These are phyloP conservation scores for Cordyceps farinosa DNA, from an alignment of 2,329 filamentous ascomycete species.

Conservation along the genomic window DNA sequence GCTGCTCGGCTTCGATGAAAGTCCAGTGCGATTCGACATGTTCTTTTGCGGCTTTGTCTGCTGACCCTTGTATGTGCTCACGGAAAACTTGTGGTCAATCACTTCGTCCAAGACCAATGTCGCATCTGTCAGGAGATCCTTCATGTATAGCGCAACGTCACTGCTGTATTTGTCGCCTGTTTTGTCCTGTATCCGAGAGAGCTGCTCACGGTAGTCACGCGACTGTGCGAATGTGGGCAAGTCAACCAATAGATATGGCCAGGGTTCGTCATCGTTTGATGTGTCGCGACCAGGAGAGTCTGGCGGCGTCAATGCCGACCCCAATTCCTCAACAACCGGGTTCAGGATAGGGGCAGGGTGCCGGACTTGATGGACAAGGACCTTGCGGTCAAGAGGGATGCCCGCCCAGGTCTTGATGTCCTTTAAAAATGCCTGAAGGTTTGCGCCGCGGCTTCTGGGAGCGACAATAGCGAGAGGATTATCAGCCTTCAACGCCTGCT, in stretches of 20 bases:
- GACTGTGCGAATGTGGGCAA: conserved; percentile 51
- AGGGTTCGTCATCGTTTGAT: conserved; percentile 32
- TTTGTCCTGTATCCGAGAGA: conserved; percentile 50
- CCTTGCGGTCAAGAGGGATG: conserved; percentile 67
- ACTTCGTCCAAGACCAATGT: conserved; percentile 82
- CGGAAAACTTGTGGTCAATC: conserved; percentile 54
- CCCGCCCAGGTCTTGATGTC: conserved; percentile 65
- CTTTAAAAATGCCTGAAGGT: conserved; percentile 71
- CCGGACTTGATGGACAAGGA: conserved; percentile 68
- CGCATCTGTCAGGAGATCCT: conserved; percentile 68
- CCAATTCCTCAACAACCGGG: conserved; percentile 32
- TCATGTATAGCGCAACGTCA: conserved; percentile 58
- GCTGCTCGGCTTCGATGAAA: conserved; percentile 41
- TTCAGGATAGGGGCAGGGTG: conserved; percentile 35
- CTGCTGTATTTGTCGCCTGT: conserved; percentile 81
- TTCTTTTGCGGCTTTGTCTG: conserved; percentile 34
- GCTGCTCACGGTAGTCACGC: conserved; percentile 25
- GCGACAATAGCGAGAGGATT: conserved; percentile 61
- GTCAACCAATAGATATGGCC: conserved; percentile 43
- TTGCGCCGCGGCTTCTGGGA: conserved; percentile 66
- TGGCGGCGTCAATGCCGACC: conserved; percentile 37
- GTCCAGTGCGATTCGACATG: conserved; percentile 27
- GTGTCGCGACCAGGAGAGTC: conserved; percentile 35
- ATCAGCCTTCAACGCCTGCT: conserved; percentile 58
- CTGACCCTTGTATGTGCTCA: conserved; percentile 47